Conservation (phyloP, 768 basidiomycete species). For the Leccinum ochraceum region DNA sequence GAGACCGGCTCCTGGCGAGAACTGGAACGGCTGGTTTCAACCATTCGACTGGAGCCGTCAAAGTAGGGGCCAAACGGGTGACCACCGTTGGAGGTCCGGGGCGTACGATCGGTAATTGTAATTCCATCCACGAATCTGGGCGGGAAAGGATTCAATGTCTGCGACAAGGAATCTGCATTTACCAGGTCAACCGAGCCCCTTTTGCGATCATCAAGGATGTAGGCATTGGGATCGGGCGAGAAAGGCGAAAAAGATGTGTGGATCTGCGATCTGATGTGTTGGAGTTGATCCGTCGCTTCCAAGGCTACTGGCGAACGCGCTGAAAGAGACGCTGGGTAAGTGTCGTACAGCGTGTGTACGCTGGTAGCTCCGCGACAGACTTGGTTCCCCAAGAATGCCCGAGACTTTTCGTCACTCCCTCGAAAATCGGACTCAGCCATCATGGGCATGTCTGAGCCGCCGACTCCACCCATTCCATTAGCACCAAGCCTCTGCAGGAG, state of each 20-base stretch:
- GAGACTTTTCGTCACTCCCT: constrained; percentile 30
- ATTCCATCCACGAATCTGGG: constrained; percentile 54
- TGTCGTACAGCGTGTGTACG: constrained; percentile 22
- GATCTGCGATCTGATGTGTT: constrained; percentile 21
- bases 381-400: constrained; percentile 23
- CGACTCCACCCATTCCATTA: constrained; percentile 38
- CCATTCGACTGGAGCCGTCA: constrained; percentile 40
- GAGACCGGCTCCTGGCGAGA: constrained; percentile 53
- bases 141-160: constrained; percentile 51
- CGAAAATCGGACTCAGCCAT: constrained; percentile 11
- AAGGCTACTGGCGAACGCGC: constrained; percentile 14
- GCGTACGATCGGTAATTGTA: constrained; percentile 33
- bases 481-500: constrained; percentile 57
- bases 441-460: constrained; percentile 13
- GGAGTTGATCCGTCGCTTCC: constrained; percentile 20
- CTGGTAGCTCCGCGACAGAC: constrained; percentile 16
- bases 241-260: constrained; percentile 65
- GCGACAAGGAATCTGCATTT: constrained; percentile 45
- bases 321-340: constrained; percentile 20
- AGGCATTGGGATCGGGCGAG: constrained; percentile 69
- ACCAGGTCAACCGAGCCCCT: constrained; percentile 39
- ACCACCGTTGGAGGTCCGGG: constrained; percentile 45
- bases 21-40: constrained; percentile 41
- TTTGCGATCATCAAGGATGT: constrained; percentile 36
- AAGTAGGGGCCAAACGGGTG: constrained; percentile 49